Percentiles rank a stretch among this genome's conserved stretches.
These are phyloP conservation scores for Paraleonurus japonicus DNA, from an alignment of 257 asterid genomes.

Conservation along the genomic window DNA sequence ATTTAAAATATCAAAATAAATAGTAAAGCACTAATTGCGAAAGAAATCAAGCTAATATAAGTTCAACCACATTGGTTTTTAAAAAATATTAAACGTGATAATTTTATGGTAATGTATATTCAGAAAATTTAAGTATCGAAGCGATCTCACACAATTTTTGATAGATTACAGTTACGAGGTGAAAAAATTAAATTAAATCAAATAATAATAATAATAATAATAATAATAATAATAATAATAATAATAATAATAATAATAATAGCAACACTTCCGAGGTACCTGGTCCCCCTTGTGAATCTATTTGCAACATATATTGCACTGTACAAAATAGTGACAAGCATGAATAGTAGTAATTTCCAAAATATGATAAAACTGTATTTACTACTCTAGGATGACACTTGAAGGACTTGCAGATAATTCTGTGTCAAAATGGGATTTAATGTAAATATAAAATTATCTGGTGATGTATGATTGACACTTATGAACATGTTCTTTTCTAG, in stretches of 20 bases:
- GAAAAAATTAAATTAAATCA: too few species aligned
- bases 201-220: too few species aligned
- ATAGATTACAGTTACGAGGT: constrained; percentile 21
- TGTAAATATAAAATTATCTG: too few species aligned
- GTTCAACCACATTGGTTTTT: too few species aligned
- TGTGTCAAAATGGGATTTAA: background rate
- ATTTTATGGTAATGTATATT: too few species aligned
- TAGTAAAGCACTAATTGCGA: background rate
- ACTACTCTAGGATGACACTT: background rate
- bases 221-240: too few species aligned
- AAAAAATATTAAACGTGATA: too few species aligned
- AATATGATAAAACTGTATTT: background rate
- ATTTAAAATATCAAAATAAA: background rate
- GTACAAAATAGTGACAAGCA: background rate
- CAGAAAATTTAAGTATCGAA: too few species aligned
- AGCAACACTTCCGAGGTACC: constrained; percentile 15
- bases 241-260: too few species aligned
- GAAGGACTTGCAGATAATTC: background rate
- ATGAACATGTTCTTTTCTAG: too few species aligned
- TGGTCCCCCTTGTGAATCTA: constrained; percentile 21
- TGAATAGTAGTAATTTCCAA: background rate
- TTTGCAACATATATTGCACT: background rate
- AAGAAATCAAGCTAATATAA: background rate
- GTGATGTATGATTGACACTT: too few species aligned
- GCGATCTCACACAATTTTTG: too few species aligned